Evolutionary conservation across 495 filamentous ascomycete genomes (phyloP), one percentile per base, ranked within the genome.

Genomic region (Aspergillus avenaceus): DNA sequence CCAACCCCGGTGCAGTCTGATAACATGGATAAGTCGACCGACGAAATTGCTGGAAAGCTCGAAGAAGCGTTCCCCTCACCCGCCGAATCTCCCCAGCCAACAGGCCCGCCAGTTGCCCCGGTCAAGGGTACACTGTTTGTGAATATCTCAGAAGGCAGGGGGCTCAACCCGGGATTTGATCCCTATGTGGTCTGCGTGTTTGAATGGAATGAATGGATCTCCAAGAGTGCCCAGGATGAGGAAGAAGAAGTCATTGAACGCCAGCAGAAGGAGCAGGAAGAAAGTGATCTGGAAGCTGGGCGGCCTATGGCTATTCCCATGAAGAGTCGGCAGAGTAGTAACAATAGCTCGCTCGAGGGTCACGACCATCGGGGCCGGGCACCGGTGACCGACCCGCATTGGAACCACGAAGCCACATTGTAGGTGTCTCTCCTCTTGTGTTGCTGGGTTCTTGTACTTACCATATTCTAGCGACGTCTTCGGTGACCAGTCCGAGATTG

Each of bases 121-220:
- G 77, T 89, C 21, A 93, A 87, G 63, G 93, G 93, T 22, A 96
- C 96, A 65, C 76, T 98, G 16, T 86, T 86, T 25, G 87, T 98
- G 47, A 88, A 85, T 53, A 91, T 98, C 25, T 73, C 82, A 47
- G 88, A 95, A 68, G 93, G 85, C 26, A 80, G 88, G 58, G 89
- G 88, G 3, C 69, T 98, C 22, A 79, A 85, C 44, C 87, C 84
- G 9, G 90, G 90, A 62, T 79, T 81, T 31, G 86, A 96, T 59
- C 93, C 93, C 2, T 98, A 97, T 61, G 90, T 96, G 18, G 91
- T 98, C 12, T 96, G 90, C 34, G 91, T 95, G 21, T 98, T 97
- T 59, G 93, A 98, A 63, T 88, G 88, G 67, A 93, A 91, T 59
- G 95, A 98, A 63, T 86, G 91, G 56, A 96, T 98, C 43, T 97